Conservation (phyloP, 179 eudicot genomes). For the Beta lomatogona region DNA sequence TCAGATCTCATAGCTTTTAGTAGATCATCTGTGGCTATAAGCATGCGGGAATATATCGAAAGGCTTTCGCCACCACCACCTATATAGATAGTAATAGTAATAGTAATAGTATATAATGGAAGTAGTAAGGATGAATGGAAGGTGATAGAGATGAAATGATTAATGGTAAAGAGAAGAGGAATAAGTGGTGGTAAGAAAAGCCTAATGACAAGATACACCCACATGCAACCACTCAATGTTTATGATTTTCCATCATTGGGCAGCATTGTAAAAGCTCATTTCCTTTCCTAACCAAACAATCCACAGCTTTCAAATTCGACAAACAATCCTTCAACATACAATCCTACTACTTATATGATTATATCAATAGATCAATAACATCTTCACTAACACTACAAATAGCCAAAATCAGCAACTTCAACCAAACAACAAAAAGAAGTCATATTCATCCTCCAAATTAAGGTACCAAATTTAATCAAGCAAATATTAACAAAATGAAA, state of each 20-base stretch:
- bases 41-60: neutral
- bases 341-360: neutral
- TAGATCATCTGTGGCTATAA: neutral
- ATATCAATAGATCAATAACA: neutral
- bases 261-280: neutral
- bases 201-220: conserved; percentile 23
- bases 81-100: neutral
- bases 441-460: no score
- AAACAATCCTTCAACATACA: neutral
- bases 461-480: no score
- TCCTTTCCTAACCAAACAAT: neutral
- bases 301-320: no score
- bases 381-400: no score
- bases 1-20: conserved; percentile 24
- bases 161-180: neutral
- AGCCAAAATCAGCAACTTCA: neutral
- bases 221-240: conserved; percentile 38
- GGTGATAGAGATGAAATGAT: neutral
- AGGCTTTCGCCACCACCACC: conserved; percentile 6
- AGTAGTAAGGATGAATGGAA: neutral
- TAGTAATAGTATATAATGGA: neutral
- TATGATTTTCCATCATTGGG: conserved; percentile 45
- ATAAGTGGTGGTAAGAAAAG: conserved; percentile 22
- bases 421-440: neutral
- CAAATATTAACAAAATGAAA: no score